A percentile compares a stretch with the other conserved stretches of the same genome.
Conservation (phyloP, 768 basidiomycete species). For the Lentinula detonsa region DNA sequence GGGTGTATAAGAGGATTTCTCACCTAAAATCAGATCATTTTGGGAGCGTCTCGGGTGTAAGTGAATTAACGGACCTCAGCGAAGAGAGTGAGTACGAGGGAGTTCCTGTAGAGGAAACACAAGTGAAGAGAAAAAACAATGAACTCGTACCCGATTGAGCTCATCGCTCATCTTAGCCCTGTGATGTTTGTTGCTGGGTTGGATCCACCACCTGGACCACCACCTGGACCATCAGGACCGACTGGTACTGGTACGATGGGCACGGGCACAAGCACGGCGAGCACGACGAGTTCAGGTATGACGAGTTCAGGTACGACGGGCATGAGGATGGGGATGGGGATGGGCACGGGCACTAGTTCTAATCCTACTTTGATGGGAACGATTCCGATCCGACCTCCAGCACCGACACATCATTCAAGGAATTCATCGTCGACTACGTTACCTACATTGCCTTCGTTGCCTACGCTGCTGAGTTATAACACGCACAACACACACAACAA, state of each 20-base stretch:
- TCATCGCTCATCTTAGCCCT: conserved; percentile 83
- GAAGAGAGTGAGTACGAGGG: conserved; percentile 32
- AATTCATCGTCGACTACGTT: conserved; percentile 7
- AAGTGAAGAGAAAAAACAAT: conserved; percentile 33
- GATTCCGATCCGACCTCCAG: conserved; percentile 13
- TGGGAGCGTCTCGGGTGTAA: conserved; percentile 55
- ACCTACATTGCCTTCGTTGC: background rate
- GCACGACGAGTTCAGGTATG: background rate
- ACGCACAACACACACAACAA: conserved; percentile 1
- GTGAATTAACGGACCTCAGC: conserved; percentile 72
- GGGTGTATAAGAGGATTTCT: background rate
- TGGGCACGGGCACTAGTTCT: no score
- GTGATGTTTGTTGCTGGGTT: conserved; percentile 95
- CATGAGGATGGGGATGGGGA: background rate
- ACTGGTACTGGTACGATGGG: conserved; percentile 7
- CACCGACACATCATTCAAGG: conserved; percentile 15
- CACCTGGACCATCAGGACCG: no score
- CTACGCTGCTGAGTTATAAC: background rate
- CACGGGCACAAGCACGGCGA: background rate
- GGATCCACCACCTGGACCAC: conserved; percentile 19
- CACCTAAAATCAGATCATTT: conserved; percentile 20
- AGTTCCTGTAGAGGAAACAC: conserved; percentile 13
- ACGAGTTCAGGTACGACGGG: background rate
- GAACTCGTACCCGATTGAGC: conserved; percentile 91
- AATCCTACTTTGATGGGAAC: background rate